These are phyloP conservation scores for Cutaneotrichosporon cutaneum DNA, from an alignment of 1,284 basidiomycete genomes.

Conservation along the genomic window DNA sequence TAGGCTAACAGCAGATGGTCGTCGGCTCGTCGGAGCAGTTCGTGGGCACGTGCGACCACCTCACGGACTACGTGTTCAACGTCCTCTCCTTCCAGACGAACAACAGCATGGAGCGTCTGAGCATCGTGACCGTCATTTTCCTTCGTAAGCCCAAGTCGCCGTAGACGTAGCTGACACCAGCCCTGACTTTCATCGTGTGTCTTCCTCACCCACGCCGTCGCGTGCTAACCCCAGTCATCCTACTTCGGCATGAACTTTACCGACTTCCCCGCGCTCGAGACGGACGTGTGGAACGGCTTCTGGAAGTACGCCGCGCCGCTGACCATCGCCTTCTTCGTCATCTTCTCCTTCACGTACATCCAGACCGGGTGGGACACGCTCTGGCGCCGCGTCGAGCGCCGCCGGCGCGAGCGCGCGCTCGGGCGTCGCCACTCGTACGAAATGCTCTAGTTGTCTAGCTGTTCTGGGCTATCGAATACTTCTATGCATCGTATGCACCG, in stretches of 20 bases:
- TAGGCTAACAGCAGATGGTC: constrained; percentile 31
- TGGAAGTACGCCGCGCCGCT: constrained; percentile 50
- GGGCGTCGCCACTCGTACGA: not conserved
- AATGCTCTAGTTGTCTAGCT: not conserved
- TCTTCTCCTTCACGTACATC: constrained; percentile 48
- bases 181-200: constrained; percentile 31
- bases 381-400: constrained; percentile 25
- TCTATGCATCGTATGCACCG: not conserved
- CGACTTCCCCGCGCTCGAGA: constrained; percentile 38
- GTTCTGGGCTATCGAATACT: too few relatives aligned
- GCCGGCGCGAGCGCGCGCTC: constrained; percentile 5
- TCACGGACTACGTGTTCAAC: constrained; percentile 53
- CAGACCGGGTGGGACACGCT: constrained; percentile 33
- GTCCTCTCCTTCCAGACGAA: constrained; percentile 52
- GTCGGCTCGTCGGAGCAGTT: constrained; percentile 49
- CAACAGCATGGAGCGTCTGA: constrained; percentile 51
- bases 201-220: not conserved
- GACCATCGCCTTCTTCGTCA: constrained; percentile 49
- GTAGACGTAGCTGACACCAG: constrained; percentile 16
- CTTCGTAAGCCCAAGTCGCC: constrained; percentile 43
- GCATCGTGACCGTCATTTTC: constrained; percentile 53
- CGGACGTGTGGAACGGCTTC: constrained; percentile 42
- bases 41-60: constrained; percentile 49
- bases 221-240: constrained; percentile 20
- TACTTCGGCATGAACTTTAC: constrained; percentile 51